phyloP scores from a whole-genome alignment of 495 filamentous ascomycete species.

The Xylaria palmicola region DNA sequence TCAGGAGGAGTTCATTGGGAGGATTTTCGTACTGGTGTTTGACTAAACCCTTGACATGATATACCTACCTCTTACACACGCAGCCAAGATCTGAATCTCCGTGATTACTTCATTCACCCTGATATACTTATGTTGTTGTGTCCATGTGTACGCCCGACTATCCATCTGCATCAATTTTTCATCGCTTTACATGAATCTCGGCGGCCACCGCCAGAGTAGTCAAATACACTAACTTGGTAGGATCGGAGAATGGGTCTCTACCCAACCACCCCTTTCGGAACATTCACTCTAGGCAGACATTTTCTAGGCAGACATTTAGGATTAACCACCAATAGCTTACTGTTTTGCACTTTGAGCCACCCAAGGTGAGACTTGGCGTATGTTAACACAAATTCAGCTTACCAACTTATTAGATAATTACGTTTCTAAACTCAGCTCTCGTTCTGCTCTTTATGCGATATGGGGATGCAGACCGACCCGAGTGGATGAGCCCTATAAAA shows the following conservation, averaged over 20 bases:
- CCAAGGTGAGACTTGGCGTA: no score
- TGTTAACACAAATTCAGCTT: not conserved
- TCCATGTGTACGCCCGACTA: no score
- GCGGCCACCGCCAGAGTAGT: not conserved
- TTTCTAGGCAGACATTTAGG: conserved; percentile 1
- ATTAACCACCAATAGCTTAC: conserved; percentile 4
- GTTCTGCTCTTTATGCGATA: not conserved
- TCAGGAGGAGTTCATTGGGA: no score
- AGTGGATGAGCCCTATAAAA: not conserved
- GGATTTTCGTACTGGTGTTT: no score
- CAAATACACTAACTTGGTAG: not conserved
- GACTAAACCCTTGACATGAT: no score
- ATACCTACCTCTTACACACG: no score
- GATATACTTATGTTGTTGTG: no score
- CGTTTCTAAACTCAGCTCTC: not conserved
- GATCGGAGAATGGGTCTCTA: not conserved
- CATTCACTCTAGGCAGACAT: not conserved
- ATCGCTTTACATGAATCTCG: not conserved
- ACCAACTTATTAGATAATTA: not conserved
- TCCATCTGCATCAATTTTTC: no score
- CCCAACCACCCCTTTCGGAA: not conserved
- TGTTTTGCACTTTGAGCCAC: not conserved
- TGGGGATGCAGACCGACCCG: no score
- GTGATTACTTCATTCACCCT: no score
- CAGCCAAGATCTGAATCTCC: not conserved